Evolutionary conservation across 2,329 filamentous ascomycete genomes (phyloP), one percentile per base, ranked within the genome.

Genomic region (Trichoderma atroviride): DNA sequence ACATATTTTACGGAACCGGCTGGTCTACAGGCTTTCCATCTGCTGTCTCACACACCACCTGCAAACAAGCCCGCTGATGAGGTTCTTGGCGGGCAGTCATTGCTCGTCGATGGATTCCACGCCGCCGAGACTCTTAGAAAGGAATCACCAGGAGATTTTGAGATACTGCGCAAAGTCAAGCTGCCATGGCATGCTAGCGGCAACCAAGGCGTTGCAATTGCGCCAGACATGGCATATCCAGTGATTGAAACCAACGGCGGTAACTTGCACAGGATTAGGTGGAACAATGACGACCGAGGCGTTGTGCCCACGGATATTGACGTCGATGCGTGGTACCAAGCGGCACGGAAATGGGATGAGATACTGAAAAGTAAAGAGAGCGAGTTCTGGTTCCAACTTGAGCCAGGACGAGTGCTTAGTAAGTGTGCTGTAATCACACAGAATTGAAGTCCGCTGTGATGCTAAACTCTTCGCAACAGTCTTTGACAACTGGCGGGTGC

Each of bases 1-100:
- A 97, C 95, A 0, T 98, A 99, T 80, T 98, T 98, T 81, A 94
- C 89, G 27, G 95, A 98, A 72, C 95, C 96, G 0, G 90, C 92
- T 2, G 93, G 95, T 11, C 86, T 99, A 40, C 96, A 99, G 79
- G 89, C 96, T 31, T 96, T 99, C 79, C 96, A 99, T 77, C 84
- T 97, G 58, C 86, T 98, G 33, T 96, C 92, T 0, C 91, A 89
- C 9, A 81, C 85, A 2, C 86, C 88, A 27, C 78, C 79, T 3
- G 73, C 75, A 0, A 75, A 75, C n/a, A 69, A 72, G n/a, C 70
- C 73, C 69, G 80, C 73, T 70, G 83, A 75, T 16, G 76, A 78
- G 1, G 75, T 71, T 1, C 74, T 83, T 3, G 96, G 95, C 11
- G 96, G 96, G 6, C 84, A 89, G 64, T 94, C 91, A 0, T 83